Base-by-base conservation (phyloP, 768 basidiomycete species). In the Glaciozyma martinii region DNA sequence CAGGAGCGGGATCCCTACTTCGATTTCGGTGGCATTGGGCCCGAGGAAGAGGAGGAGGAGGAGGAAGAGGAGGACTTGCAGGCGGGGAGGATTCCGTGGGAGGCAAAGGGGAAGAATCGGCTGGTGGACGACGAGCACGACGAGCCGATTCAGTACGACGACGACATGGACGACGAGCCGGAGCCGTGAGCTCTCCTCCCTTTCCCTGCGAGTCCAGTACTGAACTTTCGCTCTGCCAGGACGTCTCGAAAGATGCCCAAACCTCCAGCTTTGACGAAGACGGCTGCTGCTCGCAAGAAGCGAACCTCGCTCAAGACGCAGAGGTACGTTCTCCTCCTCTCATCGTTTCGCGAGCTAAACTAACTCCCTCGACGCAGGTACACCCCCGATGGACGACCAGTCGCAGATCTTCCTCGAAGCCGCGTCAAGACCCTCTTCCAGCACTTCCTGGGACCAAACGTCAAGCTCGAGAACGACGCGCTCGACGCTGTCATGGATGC, bases 81-180 rank as follows among this genome's bases (percentile, higher is more conserved):
- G 37, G 56, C 15, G 5, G 62, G 58, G 5, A 57, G 56, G n/a
- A 63, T 63, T 25, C 50, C 62, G 15, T 63, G 62, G 62, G 56
- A 21, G n/a, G 49, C 30, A 0, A 63, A 63, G 49, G 62, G 62
- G 9, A 63, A 63, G 49, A 42, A 49, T 3, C 32, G 56, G 1
- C 56, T 56, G n/a, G 3, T n/a, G 33, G 55, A 56, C 23, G 55
- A 56, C 4, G 32, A 23, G 18, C 33, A n/a, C 23, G 23, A 8
- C 21, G 55, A 56, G 23, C 8, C 13, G 29, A 33, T 10, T 37
- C 21, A 56, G 33, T 32, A 32, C 6, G 55, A 12, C 19, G 47
- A 40, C 21, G 56, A n/a, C 27, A 21, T 32, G 30, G 60, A 33
- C 18, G 60, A 25, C n/a, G 56, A 25, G 30, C 40, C 19, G 1